Evolutionary conservation across 2,329 filamentous ascomycete genomes (phyloP).

Genomic region (Hypoxylon rubiginosum): DNA sequence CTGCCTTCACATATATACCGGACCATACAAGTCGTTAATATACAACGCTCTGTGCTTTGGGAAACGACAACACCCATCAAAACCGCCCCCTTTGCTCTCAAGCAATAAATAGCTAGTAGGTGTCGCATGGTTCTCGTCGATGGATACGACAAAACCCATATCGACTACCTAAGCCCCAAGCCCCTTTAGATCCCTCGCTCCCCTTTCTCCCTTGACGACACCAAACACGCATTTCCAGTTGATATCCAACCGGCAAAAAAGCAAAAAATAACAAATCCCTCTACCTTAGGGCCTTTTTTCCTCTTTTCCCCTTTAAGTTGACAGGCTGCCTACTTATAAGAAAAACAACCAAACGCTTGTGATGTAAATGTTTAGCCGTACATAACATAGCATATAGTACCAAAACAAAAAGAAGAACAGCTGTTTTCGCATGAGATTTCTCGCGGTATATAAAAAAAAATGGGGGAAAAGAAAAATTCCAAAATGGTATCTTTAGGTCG

Average conservation of each 20-base stretch:
- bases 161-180: neutral
- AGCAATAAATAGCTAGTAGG: conserved; percentile 7
- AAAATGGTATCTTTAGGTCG: conserved; percentile 50
- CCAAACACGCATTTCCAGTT: conserved; percentile 26
- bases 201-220: conserved; percentile 18
- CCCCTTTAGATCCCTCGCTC: neutral
- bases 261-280: conserved; percentile 19
- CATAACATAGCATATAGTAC: conserved; percentile 9
- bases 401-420: neutral
- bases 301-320: neutral
- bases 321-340: neutral
- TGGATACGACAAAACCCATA: neutral
- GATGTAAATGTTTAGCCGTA: conserved; percentile 29
- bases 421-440: conserved; percentile 14
- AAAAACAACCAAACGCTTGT: conserved; percentile 37
- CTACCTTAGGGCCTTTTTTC: conserved; percentile 17
- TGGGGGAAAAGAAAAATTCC: conserved; percentile 21
- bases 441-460: conserved; percentile 30
- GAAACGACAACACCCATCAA: conserved; percentile 14
- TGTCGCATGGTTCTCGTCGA: conserved; percentile 16
- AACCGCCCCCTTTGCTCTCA: conserved; percentile 12
- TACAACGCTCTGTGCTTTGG: conserved; percentile 32
- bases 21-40: conserved; percentile 38
- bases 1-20: conserved; percentile 26
- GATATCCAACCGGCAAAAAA: conserved; percentile 19